These are phyloP conservation scores for Aspergillus mulundensis DNA, from an alignment of 495 filamentous ascomycete genomes.

Conservation along the genomic window DNA sequence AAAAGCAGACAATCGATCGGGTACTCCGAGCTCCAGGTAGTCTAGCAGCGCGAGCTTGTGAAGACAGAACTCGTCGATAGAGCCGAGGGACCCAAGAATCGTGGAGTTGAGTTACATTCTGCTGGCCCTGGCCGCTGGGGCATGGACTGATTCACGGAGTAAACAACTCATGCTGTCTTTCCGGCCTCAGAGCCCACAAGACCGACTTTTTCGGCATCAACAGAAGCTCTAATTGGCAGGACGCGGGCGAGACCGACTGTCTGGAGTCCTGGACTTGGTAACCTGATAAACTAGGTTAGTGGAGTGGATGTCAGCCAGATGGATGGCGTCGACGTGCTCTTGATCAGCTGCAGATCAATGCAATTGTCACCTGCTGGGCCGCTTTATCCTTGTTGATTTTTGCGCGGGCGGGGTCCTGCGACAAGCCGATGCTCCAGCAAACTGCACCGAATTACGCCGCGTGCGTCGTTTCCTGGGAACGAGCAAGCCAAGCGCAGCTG, in stretches of 20 bases:
- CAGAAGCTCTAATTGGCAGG: slow-evolving; percentile 9
- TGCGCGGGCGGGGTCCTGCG: slow-evolving; percentile 10
- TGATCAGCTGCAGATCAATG: slow-evolving; percentile 9
- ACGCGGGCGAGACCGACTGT: slow-evolving; percentile 1
- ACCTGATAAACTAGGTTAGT: slow-evolving; percentile 10
- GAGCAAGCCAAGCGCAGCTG: not conserved
- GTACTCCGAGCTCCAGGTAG: slow-evolving; percentile 7
- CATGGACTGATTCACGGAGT: slow-evolving; percentile 2
- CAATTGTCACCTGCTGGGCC: slow-evolving; percentile 4
- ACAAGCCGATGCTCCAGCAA: not conserved
- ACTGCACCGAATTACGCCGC: not conserved
- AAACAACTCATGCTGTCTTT: not conserved
- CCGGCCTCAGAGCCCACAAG: slow-evolving; percentile 9
- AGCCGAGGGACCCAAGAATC: not conserved
- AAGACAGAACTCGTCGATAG: not conserved
- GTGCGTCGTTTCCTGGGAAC: not conserved
- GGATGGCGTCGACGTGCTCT: slow-evolving; percentile 8
- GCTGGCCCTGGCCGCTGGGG: not conserved
- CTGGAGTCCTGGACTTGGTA: slow-evolving; percentile 12
- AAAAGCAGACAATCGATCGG: slow-evolving; percentile 8
- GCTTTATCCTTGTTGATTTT: slow-evolving; percentile 2
- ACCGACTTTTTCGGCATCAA: slow-evolving; percentile 1
- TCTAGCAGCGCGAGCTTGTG: not conserved
- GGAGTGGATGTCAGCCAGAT: slow-evolving; percentile 11
- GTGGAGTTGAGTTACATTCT: slow-evolving; percentile 2